Percentiles rank a stretch among this genome's conserved stretches.
Evolutionary conservation across 2,329 filamentous ascomycete species (phyloP).

Genomic region (Mycosphaerelloides madeirae): DNA sequence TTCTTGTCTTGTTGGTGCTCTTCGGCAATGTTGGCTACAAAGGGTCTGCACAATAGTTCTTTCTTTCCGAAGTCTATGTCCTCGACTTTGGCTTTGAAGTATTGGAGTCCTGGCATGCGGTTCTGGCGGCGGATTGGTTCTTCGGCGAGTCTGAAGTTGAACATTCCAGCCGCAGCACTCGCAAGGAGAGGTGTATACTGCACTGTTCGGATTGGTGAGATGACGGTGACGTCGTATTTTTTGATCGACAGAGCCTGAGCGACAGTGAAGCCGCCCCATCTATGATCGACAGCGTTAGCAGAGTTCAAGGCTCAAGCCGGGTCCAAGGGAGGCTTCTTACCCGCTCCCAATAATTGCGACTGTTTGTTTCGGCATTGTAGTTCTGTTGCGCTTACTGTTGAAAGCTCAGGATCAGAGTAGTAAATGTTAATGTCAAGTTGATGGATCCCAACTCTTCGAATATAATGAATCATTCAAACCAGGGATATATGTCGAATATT

Average conservation of each 20-base stretch:
- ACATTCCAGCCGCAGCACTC: constrained; percentile 42
- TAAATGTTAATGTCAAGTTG: too few relatives aligned
- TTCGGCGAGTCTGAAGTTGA: constrained; percentile 38
- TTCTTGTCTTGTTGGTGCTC: constrained; percentile 21
- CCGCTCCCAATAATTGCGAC: too few relatives aligned
- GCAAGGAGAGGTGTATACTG: constrained; percentile 45
- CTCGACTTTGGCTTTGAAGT: constrained; percentile 39
- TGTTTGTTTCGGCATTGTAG: too few relatives aligned
- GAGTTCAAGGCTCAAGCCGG: too few relatives aligned
- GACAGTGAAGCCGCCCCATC: constrained; percentile 36
- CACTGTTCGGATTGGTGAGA: constrained; percentile 41
- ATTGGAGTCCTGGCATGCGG: constrained; percentile 17
- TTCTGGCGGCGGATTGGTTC: constrained; percentile 39
- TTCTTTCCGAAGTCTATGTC: constrained; percentile 36
- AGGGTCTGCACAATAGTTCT: constrained; percentile 34
- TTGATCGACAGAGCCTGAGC: constrained; percentile 32
- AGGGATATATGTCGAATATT: too few relatives aligned
- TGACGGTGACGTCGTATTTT: constrained; percentile 38
- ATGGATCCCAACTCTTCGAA: too few relatives aligned
- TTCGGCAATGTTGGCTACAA: constrained; percentile 29
- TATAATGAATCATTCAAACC: too few relatives aligned
- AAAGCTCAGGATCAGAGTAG: too few relatives aligned
- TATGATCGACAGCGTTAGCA: not conserved
- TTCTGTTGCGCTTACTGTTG: too few relatives aligned
- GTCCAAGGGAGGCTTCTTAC: too few relatives aligned